These are phyloP conservation scores for Acer yangbiense DNA, from an alignment of 345 rosid species.

Conservation along the genomic window DNA sequence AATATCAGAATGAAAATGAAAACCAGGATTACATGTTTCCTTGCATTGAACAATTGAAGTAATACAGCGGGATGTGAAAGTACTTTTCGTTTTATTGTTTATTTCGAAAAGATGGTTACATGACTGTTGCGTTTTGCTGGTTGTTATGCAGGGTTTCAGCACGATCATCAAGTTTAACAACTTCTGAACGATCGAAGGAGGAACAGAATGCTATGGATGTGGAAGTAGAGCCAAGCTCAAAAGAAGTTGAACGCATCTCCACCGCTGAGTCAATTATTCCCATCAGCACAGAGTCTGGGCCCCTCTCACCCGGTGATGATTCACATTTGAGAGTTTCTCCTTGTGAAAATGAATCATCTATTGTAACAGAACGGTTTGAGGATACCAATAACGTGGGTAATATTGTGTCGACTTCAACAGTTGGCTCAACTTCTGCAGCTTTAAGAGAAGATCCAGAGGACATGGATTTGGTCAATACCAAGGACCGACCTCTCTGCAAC, in stretches of 20 bases:
- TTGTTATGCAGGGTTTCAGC: conserved; percentile 54
- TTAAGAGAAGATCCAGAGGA: conserved; percentile 21
- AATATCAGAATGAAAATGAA: neutral
- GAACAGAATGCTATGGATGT: conserved; percentile 28
- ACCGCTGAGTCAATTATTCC: conserved; percentile 17
- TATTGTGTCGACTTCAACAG: conserved; percentile 24
- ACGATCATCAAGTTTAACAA: conserved; percentile 50
- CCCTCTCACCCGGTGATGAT: conserved; percentile 21
- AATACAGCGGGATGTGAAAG: neutral
- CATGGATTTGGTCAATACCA: neutral
- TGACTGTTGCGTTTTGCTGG: conserved; percentile 10
- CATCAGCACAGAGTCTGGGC: conserved; percentile 8
- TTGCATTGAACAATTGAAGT: neutral
- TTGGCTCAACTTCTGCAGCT: conserved; percentile 15
- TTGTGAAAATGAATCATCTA: conserved; percentile 26
- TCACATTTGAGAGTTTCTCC: conserved; percentile 32
- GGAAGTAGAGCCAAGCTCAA: conserved; percentile 29
- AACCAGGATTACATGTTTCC: neutral
- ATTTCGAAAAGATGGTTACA: neutral
- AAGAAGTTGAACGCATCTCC: conserved; percentile 31
- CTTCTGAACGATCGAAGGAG: conserved; percentile 39
- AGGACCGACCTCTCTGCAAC: conserved; percentile 12
- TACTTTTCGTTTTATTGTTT: neutral
- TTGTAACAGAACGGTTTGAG: conserved; percentile 7
- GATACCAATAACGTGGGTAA: conserved; percentile 19